phyloP scores from a whole-genome alignment of 495 filamentous ascomycete genomes.

The Xylaria scruposa region DNA sequence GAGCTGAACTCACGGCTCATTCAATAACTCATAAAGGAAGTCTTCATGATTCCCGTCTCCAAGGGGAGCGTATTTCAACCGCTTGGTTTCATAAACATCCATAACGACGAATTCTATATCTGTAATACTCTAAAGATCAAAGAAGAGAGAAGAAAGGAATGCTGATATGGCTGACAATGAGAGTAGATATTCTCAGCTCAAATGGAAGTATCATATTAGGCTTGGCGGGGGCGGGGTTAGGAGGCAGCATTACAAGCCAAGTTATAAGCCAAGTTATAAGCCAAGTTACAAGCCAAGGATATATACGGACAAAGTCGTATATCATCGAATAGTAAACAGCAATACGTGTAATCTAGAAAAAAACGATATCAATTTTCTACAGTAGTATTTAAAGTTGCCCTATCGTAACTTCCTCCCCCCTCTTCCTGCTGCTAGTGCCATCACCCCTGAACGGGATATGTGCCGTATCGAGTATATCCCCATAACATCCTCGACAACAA shows the following conservation, averaged over 20 bases:
- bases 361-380: neutral
- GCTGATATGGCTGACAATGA: neutral
- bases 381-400: neutral
- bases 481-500: neutral
- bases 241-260: neutral
- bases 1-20: constrained; percentile 6
- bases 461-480: neutral
- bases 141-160: neutral
- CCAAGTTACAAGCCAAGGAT: neutral
- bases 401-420: neutral
- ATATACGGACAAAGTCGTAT: neutral
- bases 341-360: neutral
- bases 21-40: neutral
- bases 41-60: neutral
- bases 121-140: neutral
- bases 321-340: neutral
- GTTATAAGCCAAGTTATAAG: too few relatives aligned
- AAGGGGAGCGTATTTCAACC: neutral
- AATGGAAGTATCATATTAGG: neutral
- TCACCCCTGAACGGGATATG: neutral
- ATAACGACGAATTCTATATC: neutral
- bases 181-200: neutral
- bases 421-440: neutral
- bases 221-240: neutral
- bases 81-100: constrained; percentile 7